Percentiles rank a stretch among this genome's conserved stretches.
phyloP scores from a whole-genome alignment of 2,329 filamentous ascomycete genomes.

The Penicillium psychrosexuale region DNA sequence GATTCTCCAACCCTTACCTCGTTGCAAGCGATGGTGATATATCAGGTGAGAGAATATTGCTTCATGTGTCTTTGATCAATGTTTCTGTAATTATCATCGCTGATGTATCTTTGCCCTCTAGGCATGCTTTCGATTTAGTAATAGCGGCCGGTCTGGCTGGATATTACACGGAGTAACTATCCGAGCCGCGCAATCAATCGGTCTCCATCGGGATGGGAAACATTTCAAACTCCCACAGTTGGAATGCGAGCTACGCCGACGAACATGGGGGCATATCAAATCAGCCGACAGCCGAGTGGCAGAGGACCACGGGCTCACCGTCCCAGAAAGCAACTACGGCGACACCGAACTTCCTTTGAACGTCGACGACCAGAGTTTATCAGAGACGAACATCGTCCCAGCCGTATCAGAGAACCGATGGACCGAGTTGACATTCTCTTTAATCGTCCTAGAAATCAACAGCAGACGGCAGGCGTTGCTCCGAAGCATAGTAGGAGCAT shows the following conservation, averaged over 20 bases:
- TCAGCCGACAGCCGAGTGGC: slow-evolving; percentile 45
- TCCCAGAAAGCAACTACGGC: slow-evolving; percentile 46
- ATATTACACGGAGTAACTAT: slow-evolving; percentile 53
- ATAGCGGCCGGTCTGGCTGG: slow-evolving; percentile 37
- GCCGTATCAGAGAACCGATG: slow-evolving; percentile 51
- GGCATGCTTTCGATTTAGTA: slow-evolving; percentile 23
- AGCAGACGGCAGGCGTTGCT: slow-evolving; percentile 32
- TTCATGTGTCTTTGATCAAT: too few species aligned
- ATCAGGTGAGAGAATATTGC: slow-evolving; percentile 30
- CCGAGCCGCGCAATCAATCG: slow-evolving; percentile 50
- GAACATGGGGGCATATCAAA: slow-evolving; percentile 56
- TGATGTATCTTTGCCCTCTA: neutral
- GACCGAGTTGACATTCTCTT: slow-evolving; percentile 57
- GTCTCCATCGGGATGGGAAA: slow-evolving; percentile 52
- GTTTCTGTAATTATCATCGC: neutral
- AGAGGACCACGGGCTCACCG: slow-evolving; percentile 58
- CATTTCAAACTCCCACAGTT: slow-evolving; percentile 51
- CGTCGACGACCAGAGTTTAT: slow-evolving; percentile 54
- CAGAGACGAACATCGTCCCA: slow-evolving; percentile 48
- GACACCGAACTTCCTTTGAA: slow-evolving; percentile 44
- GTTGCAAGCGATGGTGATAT: slow-evolving; percentile 37
- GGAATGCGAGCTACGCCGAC: slow-evolving; percentile 53
- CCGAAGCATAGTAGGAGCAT: neutral
- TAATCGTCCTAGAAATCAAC: slow-evolving; percentile 54
- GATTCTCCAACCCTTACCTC: slow-evolving; percentile 39